A percentile compares a stretch with the other conserved stretches of the same genome.
Conservation (phyloP, 2,329 filamentous ascomycete species). For the Mycosphaerelloides madeirae region DNA sequence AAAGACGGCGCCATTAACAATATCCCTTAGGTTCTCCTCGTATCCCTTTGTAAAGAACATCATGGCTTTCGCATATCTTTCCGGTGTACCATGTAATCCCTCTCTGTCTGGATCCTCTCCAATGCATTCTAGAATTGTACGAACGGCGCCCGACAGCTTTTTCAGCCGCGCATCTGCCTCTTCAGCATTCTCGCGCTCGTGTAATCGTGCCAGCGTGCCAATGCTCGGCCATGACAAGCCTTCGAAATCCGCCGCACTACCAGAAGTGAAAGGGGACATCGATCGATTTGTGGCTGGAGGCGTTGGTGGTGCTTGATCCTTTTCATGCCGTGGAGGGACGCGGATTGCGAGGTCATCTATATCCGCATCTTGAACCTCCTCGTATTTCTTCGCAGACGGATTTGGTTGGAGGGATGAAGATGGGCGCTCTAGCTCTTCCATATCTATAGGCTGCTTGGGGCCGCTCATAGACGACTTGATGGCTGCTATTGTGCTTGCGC, state of each 20-base stretch:
- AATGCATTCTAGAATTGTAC: constrained; percentile 61
- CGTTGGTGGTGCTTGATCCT: constrained; percentile 50
- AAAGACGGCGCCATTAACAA: constrained; percentile 92
- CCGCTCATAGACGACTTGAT: constrained; percentile 55
- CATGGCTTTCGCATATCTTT: constrained; percentile 90
- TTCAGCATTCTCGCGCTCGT: constrained; percentile 45
- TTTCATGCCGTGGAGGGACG: constrained; percentile 44
- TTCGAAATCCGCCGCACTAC: constrained; percentile 51
- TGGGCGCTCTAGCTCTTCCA: constrained; percentile 32
- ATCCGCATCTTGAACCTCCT: constrained; percentile 45
- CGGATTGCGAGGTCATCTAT: constrained; percentile 26
- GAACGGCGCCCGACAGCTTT: constrained; percentile 59
- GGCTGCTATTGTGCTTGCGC: constrained; percentile 54
- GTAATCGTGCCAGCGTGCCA: constrained; percentile 27
- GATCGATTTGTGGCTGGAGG: constrained; percentile 49
- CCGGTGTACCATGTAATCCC: constrained; percentile 63
- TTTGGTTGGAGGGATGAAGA: constrained; percentile 7
- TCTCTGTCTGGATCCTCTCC: constrained; percentile 63
- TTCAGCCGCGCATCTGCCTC: constrained; percentile 53
- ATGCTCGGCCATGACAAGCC: constrained; percentile 53
- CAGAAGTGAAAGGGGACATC: constrained; percentile 47
- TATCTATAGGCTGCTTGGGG: constrained; percentile 43
- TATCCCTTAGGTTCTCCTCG: constrained; percentile 84
- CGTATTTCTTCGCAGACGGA: constrained; percentile 25
- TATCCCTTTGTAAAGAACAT: constrained; percentile 96